Evolutionary conservation across 73 alveolate genomes (phyloP), one percentile per base, ranked within the genome.

Genomic region (Paramecium pentaurelia): DNA sequence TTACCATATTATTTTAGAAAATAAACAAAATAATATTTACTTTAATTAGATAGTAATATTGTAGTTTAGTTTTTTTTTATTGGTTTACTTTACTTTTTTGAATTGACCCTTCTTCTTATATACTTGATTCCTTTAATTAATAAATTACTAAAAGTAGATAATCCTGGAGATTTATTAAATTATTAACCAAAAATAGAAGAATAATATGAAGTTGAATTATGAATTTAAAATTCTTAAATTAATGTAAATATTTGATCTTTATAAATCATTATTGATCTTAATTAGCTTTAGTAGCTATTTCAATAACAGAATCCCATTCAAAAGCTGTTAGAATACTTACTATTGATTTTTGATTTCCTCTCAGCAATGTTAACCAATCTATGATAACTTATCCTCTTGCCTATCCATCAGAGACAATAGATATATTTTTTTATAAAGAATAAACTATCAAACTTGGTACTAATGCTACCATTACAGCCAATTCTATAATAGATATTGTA

Each of bases 341-440:
- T 1, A 44, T 25, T 3, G 87, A 73, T 20, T 34, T 37, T 37
- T 36, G 14, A 38, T 32, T 22, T 36, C 47, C 58, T 38, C 27
- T 73, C 27, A 73, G 4, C 18, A 20, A 30, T 34, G n/a, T 73
- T 10, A 73, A 44, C 87, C 87, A 73, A 73, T 73, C 87, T n/a
- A 73, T 73, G 16, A 73, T 73, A 2, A 73, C 60, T 73, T 73
- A 73, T 44, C 91, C 91, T 80, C 91, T 80, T 18, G 91, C 91
- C 28, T 22, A 4, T 0, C 91, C 91, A 80, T 80, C 91, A 42
- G 71, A 32, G 8, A 80, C 91, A 45, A 80, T 80, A 10, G 42
- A 18, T 11, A 80, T 80, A 36, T 80, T 10, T 32, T 80, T 45
- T 47, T 80, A 11, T 80, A 45, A 45, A 11, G 73, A 25, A 47